Evolutionary conservation across 225 moss, liverwort and hornwort species (phyloP), one percentile per base, ranked within the genome.

Genomic region (Physcomitrellopsis africana): DNA sequence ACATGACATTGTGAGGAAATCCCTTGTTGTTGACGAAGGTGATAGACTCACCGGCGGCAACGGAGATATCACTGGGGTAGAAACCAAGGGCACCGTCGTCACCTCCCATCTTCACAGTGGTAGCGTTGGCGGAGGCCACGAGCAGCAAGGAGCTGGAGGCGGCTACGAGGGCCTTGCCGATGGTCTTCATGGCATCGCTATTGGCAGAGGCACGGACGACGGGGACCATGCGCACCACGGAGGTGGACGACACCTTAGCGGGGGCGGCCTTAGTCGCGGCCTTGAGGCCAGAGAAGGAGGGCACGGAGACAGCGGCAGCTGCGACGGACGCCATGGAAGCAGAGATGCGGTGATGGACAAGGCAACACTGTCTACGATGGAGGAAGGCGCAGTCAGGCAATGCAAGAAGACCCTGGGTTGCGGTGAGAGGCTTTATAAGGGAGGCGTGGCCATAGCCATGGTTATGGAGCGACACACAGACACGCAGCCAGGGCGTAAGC

Each of bases 1-100:
- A 87, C 59, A 87, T 47, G 0, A 92, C 65, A 18, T 92, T 92
- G 75, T 92, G 92, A 9, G 92, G 92, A 73, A 89, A 92, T 5
- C 87, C 92, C 29, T 63, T 66, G 76, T 92, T 89, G 84, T 92
- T 89, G 20, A 60, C 10, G 75, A 87, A 92, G 4, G 42, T 72
- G 27, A 92, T 67, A 4, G 24, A 7, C 74, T 92, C 92, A 0
- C 92, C 92, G 0, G 80, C 1, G 3, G 78, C 10, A 3, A 89
- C 75, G 0, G 3, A 75, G 55, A 89, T 2, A 5, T 15, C 4
- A 20, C 22, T 12, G 1, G 92, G 89, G 4, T 5, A 56, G 64
- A 92, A 92, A 15, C 45, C 32, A 1, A 92, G 75, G 0, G 68
- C 72, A 9, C 92, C 92, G 5, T 3, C 19, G 51, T 89, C 86